These are phyloP conservation scores for Gnomoniopsis sp. DNA, from an alignment of 2,329 filamentous ascomycete genomes.

Conservation along the genomic window DNA sequence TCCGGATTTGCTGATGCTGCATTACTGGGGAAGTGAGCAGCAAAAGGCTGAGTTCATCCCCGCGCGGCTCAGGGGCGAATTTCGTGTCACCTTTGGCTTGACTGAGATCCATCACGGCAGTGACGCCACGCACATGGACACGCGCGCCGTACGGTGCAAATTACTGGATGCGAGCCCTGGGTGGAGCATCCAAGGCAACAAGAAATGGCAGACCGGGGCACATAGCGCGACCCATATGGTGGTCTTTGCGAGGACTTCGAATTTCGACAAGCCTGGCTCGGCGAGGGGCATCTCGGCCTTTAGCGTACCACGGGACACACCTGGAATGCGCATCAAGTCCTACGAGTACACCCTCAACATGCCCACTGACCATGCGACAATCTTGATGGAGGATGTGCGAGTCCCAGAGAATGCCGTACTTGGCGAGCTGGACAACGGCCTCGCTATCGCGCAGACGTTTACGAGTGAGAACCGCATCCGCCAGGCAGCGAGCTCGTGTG, in stretches of 20 bases:
- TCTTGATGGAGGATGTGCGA: conserved; percentile 54
- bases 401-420: conserved; percentile 51
- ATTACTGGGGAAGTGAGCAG: conserved; percentile 53
- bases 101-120: conserved; percentile 61
- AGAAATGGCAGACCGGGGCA: conserved; percentile 65
- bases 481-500: conserved; percentile 59
- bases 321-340: conserved; percentile 50
- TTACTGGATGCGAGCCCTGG: conserved; percentile 39
- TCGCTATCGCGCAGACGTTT: conserved; percentile 62
- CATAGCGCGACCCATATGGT: conserved; percentile 60
- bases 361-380: conserved; percentile 63
- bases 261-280: conserved; percentile 43
- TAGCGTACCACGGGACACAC: conserved; percentile 49
- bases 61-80: conserved; percentile 48
- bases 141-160: conserved; percentile 42
- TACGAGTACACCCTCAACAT: conserved; percentile 67
- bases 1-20: conserved; percentile 59
- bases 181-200: conserved; percentile 54
- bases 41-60: conserved; percentile 53
- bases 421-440: conserved; percentile 48
- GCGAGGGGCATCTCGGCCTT: conserved; percentile 59
- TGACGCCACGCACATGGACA: conserved; percentile 62
- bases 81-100: conserved; percentile 58
- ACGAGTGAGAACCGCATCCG: conserved; percentile 64
- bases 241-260: conserved; percentile 55